phyloP scores from a whole-genome alignment of 345 rosid species.

The Aegle marmelos region DNA sequence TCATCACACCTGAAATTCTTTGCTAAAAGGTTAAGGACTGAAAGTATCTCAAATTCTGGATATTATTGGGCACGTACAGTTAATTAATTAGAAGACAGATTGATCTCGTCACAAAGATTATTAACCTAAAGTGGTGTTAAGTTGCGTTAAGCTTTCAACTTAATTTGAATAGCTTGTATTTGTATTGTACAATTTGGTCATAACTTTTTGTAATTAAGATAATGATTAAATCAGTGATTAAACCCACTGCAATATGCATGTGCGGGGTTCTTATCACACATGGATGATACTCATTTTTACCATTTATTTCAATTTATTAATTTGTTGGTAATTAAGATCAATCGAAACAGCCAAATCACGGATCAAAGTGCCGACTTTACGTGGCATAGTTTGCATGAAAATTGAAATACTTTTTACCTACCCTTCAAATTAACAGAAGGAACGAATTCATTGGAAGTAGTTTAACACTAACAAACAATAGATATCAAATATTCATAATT shows the following conservation, averaged over 20 bases:
- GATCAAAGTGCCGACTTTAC: background rate
- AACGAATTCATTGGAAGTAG: background rate
- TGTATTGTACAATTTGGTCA: background rate
- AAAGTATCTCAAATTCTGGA: slow-evolving; percentile 3
- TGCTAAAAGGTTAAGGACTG: background rate
- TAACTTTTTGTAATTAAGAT: background rate
- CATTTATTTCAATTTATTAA: background rate
- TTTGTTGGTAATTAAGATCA: background rate
- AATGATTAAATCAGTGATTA: background rate
- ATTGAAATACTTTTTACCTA: background rate
- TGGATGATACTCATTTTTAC: background rate
- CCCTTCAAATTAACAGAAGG: background rate
- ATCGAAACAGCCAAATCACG: slow-evolving; percentile 2
- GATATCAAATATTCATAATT: background rate
- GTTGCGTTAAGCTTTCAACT: slow-evolving; percentile 8
- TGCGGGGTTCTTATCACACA: background rate
- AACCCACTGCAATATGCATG: background rate
- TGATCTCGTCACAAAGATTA: background rate
- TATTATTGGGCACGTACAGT: background rate
- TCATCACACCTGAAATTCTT: background rate
- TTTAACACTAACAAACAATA: background rate
- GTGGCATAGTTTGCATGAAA: slow-evolving; percentile 2
- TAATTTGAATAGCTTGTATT: background rate
- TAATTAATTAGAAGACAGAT: background rate
- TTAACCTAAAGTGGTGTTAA: background rate